Evolutionary conservation across 441 rosid genomes (phyloP), one percentile per base, ranked within the genome.

Genomic region (Cnidoscolus chayamansa): DNA sequence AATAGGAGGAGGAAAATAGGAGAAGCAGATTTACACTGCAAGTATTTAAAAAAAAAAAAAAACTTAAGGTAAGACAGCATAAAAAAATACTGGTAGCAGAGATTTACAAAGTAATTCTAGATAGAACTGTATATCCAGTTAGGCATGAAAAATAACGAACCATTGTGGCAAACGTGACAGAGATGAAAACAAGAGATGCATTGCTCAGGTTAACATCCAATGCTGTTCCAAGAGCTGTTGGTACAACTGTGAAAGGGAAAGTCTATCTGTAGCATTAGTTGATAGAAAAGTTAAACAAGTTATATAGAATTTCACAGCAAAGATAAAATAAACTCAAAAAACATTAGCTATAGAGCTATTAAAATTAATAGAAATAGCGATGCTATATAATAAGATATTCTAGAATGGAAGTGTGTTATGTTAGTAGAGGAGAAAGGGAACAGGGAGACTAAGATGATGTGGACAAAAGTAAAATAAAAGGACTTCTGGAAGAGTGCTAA

Each of bases 151-250:
- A 20, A 60, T 63, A 72, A 84, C 96, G 55, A 75, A 93, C 99
- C 99, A 95, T 95, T 75, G 99, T 95, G 57, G 99, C 98, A 89
- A 95, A 95, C 17, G 99, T 93, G 76, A 95, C 98, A 59, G 99
- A 91, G 85, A 95, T 90, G 84, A 92, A 91, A 78, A 95, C 96
- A 75, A 95, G 97, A 80, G 99, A 95, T 76, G 80, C 97, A 37
- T 95, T 95, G 89, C 98, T 95, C 80, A 95, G 87, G 84, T 95
- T 89, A 77, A 95, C 82, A 81, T 95, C 99, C 95, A 95, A 76
- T 70, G 99, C 99, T 56, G 99, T 95, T 80, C 89, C 96, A 80
- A 95, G 87, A 70, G 97, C 98, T 17, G 97, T 91, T 16, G 99
- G 98, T 84, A 93, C 93, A 89, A 93, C 99, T 95, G 99, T 86